A percentile compares a stretch with the other conserved stretches of the same genome.
phyloP scores from a whole-genome alignment of 306 rosid species.

The Castanea crenata region DNA sequence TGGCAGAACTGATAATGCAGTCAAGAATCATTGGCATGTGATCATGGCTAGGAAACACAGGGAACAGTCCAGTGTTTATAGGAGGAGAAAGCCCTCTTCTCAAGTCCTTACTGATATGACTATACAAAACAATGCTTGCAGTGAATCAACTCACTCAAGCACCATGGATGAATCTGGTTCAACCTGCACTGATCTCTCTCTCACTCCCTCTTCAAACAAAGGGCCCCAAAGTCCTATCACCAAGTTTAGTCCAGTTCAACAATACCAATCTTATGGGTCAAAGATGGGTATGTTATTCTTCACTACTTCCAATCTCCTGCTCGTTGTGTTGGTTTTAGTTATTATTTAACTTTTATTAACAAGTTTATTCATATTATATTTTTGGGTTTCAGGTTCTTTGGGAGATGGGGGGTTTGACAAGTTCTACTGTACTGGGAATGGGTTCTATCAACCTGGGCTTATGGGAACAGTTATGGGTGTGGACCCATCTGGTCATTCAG shows the following conservation, averaged over 20 bases:
- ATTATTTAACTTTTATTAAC: background rate
- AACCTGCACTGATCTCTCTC: slow-evolving; percentile 63
- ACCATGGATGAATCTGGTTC: slow-evolving; percentile 59
- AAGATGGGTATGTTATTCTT: slow-evolving; percentile 31
- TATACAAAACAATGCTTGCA: slow-evolving; percentile 37
- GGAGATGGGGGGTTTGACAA: slow-evolving; percentile 27
- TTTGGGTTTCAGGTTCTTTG: slow-evolving; percentile 34
- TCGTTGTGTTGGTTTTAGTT: background rate
- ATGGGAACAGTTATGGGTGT: slow-evolving; percentile 17
- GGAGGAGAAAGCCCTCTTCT: slow-evolving; percentile 52
- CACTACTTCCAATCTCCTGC: background rate
- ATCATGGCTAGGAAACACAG: slow-evolving; percentile 81
- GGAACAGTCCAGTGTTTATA: slow-evolving; percentile 48
- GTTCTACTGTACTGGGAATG: slow-evolving; percentile 21
- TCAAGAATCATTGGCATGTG: slow-evolving; percentile 95
- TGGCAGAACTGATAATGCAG: slow-evolving; percentile 91
- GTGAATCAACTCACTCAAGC: slow-evolving; percentile 61
- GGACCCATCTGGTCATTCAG: slow-evolving; percentile 64
- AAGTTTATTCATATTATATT: background rate
- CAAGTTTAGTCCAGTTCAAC: slow-evolving; percentile 16
- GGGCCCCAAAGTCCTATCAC: slow-evolving; percentile 7
- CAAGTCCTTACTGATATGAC: slow-evolving; percentile 16
- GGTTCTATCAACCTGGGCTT: slow-evolving; percentile 1
- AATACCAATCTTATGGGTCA: slow-evolving; percentile 26
- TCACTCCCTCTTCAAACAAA: slow-evolving; percentile 44